These are phyloP conservation scores for Phyllosticta ampelicida DNA, from an alignment of 2,329 filamentous ascomycete genomes.

Conservation along the genomic window DNA sequence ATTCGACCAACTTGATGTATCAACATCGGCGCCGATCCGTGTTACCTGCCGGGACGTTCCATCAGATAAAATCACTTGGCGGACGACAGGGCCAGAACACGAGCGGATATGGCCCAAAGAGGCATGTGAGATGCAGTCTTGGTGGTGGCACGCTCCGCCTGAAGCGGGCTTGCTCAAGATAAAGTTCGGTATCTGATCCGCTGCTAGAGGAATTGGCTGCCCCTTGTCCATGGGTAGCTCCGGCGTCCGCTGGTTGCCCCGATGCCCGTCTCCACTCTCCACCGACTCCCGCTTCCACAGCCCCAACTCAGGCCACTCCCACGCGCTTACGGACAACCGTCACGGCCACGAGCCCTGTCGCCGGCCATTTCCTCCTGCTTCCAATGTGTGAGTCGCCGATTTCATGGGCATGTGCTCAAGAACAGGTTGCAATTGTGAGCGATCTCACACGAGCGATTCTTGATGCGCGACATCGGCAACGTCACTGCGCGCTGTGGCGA, in stretches of 20 bases:
- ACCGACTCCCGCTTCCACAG: background rate
- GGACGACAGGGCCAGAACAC: background rate
- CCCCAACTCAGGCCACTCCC: background rate
- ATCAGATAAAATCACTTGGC: background rate
- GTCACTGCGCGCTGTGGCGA: background rate
- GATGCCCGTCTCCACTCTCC: background rate
- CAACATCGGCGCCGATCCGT: background rate
- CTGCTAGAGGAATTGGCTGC: background rate
- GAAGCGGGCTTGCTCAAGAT: background rate
- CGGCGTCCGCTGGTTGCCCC: background rate
- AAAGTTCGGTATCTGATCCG: constrained; percentile 5
- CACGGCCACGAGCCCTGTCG: background rate
- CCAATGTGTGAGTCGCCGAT: background rate
- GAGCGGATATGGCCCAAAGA: background rate
- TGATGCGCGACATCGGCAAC: background rate
- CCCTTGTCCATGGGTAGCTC: background rate
- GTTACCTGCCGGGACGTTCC: background rate
- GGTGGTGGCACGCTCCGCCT: too few species aligned
- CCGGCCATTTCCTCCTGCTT: background rate
- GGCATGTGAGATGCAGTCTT: background rate
- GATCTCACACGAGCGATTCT: background rate
- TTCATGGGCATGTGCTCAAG: background rate
- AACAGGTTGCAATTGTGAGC: background rate
- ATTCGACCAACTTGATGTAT: background rate
- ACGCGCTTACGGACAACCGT: background rate